Conservation (phyloP, 768 basidiomycete species). For the Leccinum incarnatum region DNA sequence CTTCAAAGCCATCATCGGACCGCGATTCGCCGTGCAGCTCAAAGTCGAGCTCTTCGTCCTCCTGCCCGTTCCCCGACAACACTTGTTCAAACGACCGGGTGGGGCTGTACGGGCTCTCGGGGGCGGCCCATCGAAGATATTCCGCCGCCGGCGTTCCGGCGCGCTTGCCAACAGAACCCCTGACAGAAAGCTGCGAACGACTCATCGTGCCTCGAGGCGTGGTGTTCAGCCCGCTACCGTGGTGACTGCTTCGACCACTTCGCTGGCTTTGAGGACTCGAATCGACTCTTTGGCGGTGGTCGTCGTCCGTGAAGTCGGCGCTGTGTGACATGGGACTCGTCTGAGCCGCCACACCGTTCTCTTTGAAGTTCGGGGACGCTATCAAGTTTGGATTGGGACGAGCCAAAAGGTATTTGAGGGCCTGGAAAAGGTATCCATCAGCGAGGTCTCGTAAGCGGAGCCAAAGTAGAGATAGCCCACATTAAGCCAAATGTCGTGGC, state of each 20-base stretch:
- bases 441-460: constrained; percentile 6
- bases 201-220: constrained; percentile 78
- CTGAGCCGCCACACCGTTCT: constrained; percentile 37
- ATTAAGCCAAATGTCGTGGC: constrained; percentile 79
- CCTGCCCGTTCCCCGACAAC: constrained; percentile 29
- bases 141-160: constrained; percentile 56
- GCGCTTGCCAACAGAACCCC: constrained; percentile 63
- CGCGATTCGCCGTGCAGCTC: constrained; percentile 74
- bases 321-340: constrained; percentile 49
- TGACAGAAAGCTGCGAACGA: constrained; percentile 70
- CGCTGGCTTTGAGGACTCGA: constrained; percentile 75
- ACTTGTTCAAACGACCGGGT: constrained; percentile 65
- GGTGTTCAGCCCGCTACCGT: constrained; percentile 64
- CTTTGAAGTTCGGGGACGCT: constrained; percentile 28
- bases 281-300: constrained; percentile 44
- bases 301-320: constrained; percentile 49
- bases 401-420: constrained; percentile 84
- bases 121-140: constrained; percentile 72
- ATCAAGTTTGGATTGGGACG: constrained; percentile 49
- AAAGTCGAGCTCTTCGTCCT: constrained; percentile 73
- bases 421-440: constrained; percentile 46
- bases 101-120: constrained; percentile 38
- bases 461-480: constrained; percentile 43
- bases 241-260: constrained; percentile 57
- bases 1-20: constrained; percentile 83